These are phyloP conservation scores for Alnus glutinosa DNA, from an alignment of 306 rosid genomes.

Conservation along the genomic window DNA sequence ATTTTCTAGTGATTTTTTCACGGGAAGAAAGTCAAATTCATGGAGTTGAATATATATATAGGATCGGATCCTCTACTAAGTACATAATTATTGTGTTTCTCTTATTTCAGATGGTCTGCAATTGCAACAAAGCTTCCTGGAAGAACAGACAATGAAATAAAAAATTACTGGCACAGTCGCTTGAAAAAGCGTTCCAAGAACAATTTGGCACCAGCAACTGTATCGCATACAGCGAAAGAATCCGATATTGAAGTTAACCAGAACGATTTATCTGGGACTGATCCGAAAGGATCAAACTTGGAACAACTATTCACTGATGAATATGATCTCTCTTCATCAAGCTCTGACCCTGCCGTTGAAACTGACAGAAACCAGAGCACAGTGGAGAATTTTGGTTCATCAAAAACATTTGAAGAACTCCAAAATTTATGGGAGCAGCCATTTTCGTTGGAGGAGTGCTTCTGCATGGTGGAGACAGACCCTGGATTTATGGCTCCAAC, in stretches of 20 bases:
- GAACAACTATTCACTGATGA: neutral
- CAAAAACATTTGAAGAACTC: slow-evolving; percentile 24
- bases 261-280: slow-evolving; percentile 3
- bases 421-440: slow-evolving; percentile 27
- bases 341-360: neutral
- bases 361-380: neutral
- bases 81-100: neutral
- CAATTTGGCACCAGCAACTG: neutral
- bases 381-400: neutral
- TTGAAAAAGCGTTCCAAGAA: slow-evolving; percentile 29
- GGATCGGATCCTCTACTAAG: too few relatives aligned
- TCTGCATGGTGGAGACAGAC: neutral
- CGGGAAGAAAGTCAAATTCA: too few relatives aligned
- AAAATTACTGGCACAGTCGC: slow-evolving; percentile 42
- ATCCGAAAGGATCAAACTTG: slow-evolving; percentile 1
- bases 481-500: neutral
- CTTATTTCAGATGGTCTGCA: slow-evolving; percentile 37
- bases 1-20: too few relatives aligned
- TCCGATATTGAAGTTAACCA: neutral
- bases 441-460: neutral
- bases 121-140: slow-evolving; percentile 43
- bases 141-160: slow-evolving; percentile 47
- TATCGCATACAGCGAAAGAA: neutral
- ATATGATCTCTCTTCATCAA: neutral
- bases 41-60: too few relatives aligned